Evolutionary conservation across 2,329 filamentous ascomycete genomes (phyloP).

Genomic region (Pestalotiopsis sp.): DNA sequence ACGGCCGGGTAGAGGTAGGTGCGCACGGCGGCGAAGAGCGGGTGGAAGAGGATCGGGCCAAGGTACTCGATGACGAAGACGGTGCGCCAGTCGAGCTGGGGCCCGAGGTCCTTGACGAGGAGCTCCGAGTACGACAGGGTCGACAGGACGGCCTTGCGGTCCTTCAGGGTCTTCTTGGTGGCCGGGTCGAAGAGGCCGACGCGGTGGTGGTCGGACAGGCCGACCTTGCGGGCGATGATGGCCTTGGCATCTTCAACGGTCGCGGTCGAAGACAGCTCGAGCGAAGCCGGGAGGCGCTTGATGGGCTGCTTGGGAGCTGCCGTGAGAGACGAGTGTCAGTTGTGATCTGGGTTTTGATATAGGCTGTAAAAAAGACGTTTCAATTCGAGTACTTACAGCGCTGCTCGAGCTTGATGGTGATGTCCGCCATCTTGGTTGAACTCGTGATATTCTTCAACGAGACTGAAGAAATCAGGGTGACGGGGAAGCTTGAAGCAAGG

Average conservation of each 20-base stretch:
- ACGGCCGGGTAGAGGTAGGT: constrained; percentile 68
- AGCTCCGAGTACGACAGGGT: constrained; percentile 59
- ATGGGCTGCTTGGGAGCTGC: constrained; percentile 53
- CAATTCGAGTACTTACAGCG: constrained; percentile 9
- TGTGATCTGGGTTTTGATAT: background rate
- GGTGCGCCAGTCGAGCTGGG: constrained; percentile 88
- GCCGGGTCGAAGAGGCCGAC: constrained; percentile 64
- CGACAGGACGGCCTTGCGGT: constrained; percentile 57
- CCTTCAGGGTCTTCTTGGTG: constrained; percentile 65
- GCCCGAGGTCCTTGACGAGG: constrained; percentile 90
- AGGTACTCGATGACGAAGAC: constrained; percentile 96
- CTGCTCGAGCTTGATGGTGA: constrained; percentile 29
- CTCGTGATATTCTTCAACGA: background rate
- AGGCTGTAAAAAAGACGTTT: background rate
- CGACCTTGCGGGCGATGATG: constrained; percentile 52
- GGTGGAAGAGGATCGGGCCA: constrained; percentile 88
- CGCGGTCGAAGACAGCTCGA: constrained; percentile 52
- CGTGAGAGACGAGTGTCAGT: background rate
- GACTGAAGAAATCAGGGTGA: background rate
- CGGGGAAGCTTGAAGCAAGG: background rate
- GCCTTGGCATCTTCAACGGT: constrained; percentile 65
- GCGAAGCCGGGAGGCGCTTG: constrained; percentile 54
- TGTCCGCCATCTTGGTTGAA: constrained; percentile 6
- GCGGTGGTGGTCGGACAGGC: constrained; percentile 61
- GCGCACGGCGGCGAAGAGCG: constrained; percentile 71